A percentile compares a stretch with the other conserved stretches of the same genome.
These are phyloP conservation scores for Pythium inflatum DNA, from an alignment of 352 stramenopile genomes.

Conservation along the genomic window DNA sequence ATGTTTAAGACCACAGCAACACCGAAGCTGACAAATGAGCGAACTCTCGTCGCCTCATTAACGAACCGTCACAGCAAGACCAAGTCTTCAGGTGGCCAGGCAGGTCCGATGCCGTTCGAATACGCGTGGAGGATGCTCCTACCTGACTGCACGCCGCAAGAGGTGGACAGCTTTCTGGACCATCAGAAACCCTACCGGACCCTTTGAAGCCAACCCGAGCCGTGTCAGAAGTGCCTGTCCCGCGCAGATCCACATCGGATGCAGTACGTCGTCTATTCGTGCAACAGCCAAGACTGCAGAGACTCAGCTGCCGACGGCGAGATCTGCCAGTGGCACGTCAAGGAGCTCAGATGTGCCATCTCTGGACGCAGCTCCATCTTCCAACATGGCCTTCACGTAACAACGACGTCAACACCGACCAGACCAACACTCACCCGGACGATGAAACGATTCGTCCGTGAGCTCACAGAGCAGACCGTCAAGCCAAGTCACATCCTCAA, in stretches of 20 bases:
- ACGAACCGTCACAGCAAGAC: too few species aligned
- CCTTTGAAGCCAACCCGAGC: too few species aligned
- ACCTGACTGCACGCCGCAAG: too few species aligned
- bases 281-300: constrained; percentile 1
- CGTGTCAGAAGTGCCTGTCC: neutral
- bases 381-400: neutral
- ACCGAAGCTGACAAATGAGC: too few species aligned
- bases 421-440: neutral
- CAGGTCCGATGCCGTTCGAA: too few species aligned
- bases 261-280: constrained; percentile 2
- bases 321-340: constrained; percentile 7
- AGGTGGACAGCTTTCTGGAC: too few species aligned
- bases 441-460: constrained; percentile 7
- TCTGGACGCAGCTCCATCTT: neutral
- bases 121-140: too few species aligned
- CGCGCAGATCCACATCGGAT: neutral
- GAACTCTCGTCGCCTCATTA: too few species aligned
- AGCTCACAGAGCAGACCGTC: neutral
- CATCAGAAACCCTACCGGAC: too few species aligned
- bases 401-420: neutral
- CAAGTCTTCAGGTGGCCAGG: too few species aligned
- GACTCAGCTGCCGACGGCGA: neutral
- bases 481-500: constrained; percentile 15
- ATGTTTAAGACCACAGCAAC: too few species aligned
- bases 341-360: neutral